Evolutionary conservation across 2,329 filamentous ascomycete genomes (phyloP).

Genomic region (Colletotrichum sp.): DNA sequence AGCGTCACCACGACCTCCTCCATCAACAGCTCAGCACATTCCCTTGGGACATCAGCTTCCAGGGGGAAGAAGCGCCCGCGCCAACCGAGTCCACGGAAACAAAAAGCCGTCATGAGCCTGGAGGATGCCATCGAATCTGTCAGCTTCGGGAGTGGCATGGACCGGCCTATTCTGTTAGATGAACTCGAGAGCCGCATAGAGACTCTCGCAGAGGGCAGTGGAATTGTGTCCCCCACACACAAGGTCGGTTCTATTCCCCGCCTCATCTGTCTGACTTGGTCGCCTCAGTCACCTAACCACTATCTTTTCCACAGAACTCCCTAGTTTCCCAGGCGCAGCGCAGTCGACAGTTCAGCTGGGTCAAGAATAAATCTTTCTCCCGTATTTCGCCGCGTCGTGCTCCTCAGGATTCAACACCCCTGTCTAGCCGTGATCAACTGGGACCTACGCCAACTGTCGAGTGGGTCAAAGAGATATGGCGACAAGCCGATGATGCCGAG

Average conservation of each 20-base stretch:
- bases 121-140: background rate
- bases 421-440: background rate
- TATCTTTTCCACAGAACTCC: background rate
- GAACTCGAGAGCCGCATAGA: no score
- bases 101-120: background rate
- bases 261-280: background rate
- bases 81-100: background rate
- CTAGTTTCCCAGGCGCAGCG: background rate
- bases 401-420: background rate
- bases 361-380: background rate
- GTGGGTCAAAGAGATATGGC: background rate
- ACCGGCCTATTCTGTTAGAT: no score
- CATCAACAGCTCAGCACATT: no score
- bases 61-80: background rate
- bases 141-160: no score
- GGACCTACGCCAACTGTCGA: background rate
- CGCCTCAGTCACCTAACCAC: background rate
- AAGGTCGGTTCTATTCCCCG: background rate
- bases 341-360: background rate
- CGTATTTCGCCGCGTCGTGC: background rate
- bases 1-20: no score
- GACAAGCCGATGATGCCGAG: background rate
- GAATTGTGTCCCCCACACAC: background rate
- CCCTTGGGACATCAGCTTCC: no score
- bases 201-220: no score